A percentile compares a stretch with the other conserved stretches of the same genome.
Conservation (phyloP, 371 early-diverging fungal genomes). For the Actinomortierella ambigua region DNA sequence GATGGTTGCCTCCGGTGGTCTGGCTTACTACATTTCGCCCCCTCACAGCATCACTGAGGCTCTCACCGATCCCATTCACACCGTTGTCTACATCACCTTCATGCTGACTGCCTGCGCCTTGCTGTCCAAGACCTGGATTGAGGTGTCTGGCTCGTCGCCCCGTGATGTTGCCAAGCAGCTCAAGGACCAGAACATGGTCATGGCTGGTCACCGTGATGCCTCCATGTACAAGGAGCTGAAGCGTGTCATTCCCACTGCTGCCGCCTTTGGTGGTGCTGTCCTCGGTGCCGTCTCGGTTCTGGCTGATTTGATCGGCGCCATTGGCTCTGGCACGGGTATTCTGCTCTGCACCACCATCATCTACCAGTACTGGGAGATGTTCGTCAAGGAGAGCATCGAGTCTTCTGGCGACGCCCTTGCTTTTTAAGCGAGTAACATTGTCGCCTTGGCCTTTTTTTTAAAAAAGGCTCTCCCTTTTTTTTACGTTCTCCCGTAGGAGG, state of each 20-base stretch:
- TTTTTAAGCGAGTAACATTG: constrained; percentile 31
- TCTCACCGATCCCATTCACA: constrained; percentile 93
- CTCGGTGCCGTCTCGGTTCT: constrained; percentile 94
- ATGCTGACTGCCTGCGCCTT: constrained; percentile 96
- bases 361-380: constrained; percentile 99
- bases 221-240: constrained; percentile 98
- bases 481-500: too few relatives aligned
- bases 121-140: constrained; percentile 99
- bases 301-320: constrained; percentile 94
- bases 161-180: constrained; percentile 97
- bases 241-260: constrained; percentile 97
- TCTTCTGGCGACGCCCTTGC: constrained; percentile 46
- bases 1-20: constrained; percentile 90
- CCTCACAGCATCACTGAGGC: constrained; percentile 89
- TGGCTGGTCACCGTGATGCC: constrained; percentile 95
- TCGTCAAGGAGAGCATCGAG: constrained; percentile 83
- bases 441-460: too few relatives aligned
- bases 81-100: constrained; percentile 90
- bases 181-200: constrained; percentile 97
- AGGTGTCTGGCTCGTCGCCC: constrained; percentile 97
- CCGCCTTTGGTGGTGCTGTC: constrained; percentile 96
- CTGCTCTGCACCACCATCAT: constrained; percentile 99
- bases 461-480: too few relatives aligned
- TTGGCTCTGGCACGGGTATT: constrained; percentile 99
- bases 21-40: constrained; percentile 98